These are phyloP conservation scores for Saccharomycopsis olivae DNA, from an alignment of 805 yeast species.

Conservation along the genomic window DNA sequence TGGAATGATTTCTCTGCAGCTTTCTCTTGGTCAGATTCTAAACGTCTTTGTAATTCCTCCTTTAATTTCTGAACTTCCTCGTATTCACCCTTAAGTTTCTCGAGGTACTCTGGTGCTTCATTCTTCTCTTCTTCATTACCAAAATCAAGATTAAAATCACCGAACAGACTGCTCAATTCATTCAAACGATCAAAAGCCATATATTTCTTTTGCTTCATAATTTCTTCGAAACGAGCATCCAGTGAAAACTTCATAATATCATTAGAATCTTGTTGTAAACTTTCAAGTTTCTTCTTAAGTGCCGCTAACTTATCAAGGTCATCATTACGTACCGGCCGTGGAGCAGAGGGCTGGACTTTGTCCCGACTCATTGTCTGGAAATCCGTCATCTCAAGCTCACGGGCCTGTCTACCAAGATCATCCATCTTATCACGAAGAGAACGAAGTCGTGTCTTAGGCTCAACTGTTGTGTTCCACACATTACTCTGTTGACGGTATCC, in stretches of 20 bases:
- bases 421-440: constrained; percentile 78
- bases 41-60: constrained; percentile 30
- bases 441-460: constrained; percentile 68
- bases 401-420: constrained; percentile 70
- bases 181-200: constrained; percentile 63
- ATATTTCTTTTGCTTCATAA: constrained; percentile 47
- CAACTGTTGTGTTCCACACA: constrained; percentile 42
- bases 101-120: constrained; percentile 18
- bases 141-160: constrained; percentile 54
- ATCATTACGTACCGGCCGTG: constrained; percentile 33
- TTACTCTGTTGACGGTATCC: constrained; percentile 26
- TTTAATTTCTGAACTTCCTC: constrained; percentile 33
- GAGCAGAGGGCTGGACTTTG: constrained; percentile 26
- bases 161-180: constrained; percentile 57
- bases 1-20: constrained; percentile 11
- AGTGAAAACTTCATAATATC: constrained; percentile 60
- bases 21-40: constrained; percentile 23
- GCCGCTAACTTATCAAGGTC: constrained; percentile 46
- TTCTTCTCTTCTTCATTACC: constrained; percentile 13
- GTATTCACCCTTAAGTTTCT: constrained; percentile 29
- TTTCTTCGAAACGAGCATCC: constrained; percentile 38
- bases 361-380: constrained; percentile 38
- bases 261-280: constrained; percentile 63
- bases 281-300: constrained; percentile 46
- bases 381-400: constrained; percentile 78